Evolutionary conservation across 2,329 filamentous ascomycete genomes (phyloP), one percentile per base, ranked within the genome.

Genomic region (Fusarium equiseti): DNA sequence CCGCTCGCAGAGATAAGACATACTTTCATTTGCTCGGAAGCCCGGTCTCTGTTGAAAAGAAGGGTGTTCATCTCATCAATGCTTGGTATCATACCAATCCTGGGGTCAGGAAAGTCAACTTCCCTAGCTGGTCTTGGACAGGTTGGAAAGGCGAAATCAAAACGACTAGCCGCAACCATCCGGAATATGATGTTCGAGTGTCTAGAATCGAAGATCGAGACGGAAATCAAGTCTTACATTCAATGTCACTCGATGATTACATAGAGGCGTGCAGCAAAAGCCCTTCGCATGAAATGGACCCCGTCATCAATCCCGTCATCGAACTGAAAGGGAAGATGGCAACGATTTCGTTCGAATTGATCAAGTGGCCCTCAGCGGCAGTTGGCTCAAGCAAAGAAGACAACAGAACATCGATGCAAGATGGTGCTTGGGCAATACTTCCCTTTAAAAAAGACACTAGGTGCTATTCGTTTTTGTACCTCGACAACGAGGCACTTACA

Each of bases 41-140:
- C n/a, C 50, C 50, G 2, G 16, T 43, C 1, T 2, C 8, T 1
- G 2, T 3, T 11, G 0, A 11, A 0, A 7, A 38, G 1, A 1
- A n/a, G n/a, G 1, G 2, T 9, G 26, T 9, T 2, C 20, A 24
- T 32, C 2, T 11, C 0, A 54, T 54, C 11, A 54, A 54, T 20
- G 26, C 26, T 5, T 54, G 20, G 38, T 44, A 44, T 1, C 26
- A 54, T 11, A 2, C 10, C 0, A 2, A n/a, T 1, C 51, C 26
- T n/a, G 38, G 6, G 0, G 2, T 3, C 6, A 31, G 38, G 16
- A 54, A 27, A 0, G 2, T 0, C 2, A 1, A 5, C 0, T 44
- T 24, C 24, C 51, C 51, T 3, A 45, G 51, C 18, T 45, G 20
- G 51, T 45, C 38, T 22, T 54, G 27, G 51, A 54, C 2, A 3